Conservation (phyloP, 345 rosid genomes). For the Abelmoschus esculentus region DNA sequence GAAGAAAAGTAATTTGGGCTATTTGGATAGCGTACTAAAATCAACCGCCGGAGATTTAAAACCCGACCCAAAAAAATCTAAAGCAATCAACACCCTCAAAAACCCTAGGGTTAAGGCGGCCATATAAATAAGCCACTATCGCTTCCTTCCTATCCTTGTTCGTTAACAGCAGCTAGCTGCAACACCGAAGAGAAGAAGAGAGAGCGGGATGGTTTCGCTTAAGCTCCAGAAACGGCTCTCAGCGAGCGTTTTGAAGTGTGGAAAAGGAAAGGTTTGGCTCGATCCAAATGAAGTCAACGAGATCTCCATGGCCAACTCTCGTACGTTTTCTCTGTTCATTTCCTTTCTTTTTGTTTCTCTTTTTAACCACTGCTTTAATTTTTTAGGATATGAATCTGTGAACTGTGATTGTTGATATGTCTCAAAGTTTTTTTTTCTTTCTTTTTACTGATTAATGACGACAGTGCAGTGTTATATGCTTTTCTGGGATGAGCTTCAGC, state of each 20-base stretch:
- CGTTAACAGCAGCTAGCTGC: background rate
- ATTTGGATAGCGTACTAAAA: background rate
- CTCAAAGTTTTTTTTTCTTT: background rate
- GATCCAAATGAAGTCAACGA: slow-evolving; percentile 17
- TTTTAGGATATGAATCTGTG: background rate
- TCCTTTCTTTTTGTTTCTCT: background rate
- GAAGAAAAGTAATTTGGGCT: background rate
- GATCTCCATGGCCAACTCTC: slow-evolving; percentile 19
- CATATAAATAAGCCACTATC: background rate
- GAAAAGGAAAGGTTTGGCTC: slow-evolving; percentile 17
- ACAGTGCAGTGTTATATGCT: background rate
- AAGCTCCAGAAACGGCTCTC: slow-evolving; percentile 21
- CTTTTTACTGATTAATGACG: background rate
- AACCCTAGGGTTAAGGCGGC: slow-evolving; percentile 6
- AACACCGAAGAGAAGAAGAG: background rate
- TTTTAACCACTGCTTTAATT: background rate
- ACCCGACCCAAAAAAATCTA: background rate
- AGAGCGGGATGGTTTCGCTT: slow-evolving; percentile 15
- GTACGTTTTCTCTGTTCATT: background rate
- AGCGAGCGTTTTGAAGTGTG: slow-evolving; percentile 18
- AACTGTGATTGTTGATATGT: background rate
- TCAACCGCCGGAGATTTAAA: background rate
- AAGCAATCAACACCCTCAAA: background rate
- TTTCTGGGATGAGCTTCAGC: background rate
- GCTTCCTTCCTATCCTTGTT: background rate